phyloP scores from a whole-genome alignment of 148 eudicot genomes.

The Cornus suecica region DNA sequence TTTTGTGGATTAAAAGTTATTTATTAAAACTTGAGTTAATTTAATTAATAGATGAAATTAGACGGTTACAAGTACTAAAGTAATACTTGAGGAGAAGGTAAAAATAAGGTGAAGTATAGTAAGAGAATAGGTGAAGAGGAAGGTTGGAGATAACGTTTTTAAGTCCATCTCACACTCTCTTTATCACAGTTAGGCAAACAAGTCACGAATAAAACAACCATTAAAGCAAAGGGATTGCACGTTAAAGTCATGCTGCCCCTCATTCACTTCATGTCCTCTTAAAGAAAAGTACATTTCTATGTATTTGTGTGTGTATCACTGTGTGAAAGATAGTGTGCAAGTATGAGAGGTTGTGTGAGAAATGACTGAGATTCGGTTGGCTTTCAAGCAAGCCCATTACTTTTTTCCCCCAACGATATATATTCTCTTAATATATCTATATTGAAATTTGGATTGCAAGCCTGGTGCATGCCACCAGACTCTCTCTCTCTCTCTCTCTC shows the following conservation, averaged over 20 bases:
- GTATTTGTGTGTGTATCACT: background rate
- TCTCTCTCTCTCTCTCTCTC: conserved; percentile 1
- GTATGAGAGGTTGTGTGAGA: background rate
- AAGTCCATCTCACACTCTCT: background rate
- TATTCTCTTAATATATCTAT: no score
- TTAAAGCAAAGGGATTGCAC: conserved; percentile 25
- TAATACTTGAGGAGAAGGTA: background rate
- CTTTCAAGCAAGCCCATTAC: conserved; percentile 15
- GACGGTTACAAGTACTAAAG: no score
- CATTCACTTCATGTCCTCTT: conserved; percentile 34
- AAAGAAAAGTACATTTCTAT: background rate
- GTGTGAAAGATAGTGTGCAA: conserved; percentile 2
- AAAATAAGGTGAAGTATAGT: background rate
- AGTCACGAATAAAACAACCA: conserved; percentile 22
- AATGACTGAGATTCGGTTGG: conserved; percentile 20
- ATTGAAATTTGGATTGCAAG: background rate
- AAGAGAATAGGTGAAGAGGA: background rate
- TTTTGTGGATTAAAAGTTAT: no score
- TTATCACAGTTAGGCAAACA: conserved; percentile 3
- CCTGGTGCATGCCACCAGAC: background rate
- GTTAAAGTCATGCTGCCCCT: conserved; percentile 44
- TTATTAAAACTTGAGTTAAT: no score
- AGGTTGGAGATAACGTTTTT: background rate
- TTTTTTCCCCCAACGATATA: background rate
- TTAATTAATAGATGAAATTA: no score